Evolutionary conservation across 1,284 basidiomycete genomes (phyloP).

Genomic region (Cutaneotrichosporon sp.): DNA sequence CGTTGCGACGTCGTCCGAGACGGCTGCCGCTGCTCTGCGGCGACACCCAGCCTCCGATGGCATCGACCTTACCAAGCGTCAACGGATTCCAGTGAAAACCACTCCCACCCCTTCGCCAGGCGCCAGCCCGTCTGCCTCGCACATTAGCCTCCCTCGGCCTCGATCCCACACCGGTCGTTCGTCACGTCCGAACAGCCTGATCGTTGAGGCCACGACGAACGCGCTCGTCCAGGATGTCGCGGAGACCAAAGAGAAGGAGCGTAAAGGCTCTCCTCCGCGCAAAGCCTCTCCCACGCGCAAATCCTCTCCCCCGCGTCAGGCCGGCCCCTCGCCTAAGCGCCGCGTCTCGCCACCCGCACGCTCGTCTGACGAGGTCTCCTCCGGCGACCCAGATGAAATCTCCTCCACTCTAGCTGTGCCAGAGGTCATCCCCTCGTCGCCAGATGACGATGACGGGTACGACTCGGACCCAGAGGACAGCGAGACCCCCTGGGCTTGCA

Average conservation of each 20-base stretch:
- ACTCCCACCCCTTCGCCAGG: neutral
- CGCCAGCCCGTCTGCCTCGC: conserved; percentile 2
- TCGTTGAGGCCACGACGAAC: neutral
- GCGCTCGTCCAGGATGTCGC: neutral
- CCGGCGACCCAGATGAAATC: neutral
- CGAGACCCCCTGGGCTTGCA: conserved; percentile 89
- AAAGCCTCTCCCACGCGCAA: too few species aligned
- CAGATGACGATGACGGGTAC: conserved; percentile 20
- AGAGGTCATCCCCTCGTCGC: conserved; percentile 3
- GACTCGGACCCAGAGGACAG: conserved; percentile 90
- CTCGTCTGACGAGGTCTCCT: neutral
- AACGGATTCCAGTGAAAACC: neutral
- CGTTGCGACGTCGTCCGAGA: conserved; percentile 12
- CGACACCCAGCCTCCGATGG: conserved; percentile 11
- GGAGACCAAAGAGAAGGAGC: too few species aligned
- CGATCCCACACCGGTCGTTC: too few species aligned
- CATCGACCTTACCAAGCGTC: conserved; percentile 1
- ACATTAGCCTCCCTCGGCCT: neutral
- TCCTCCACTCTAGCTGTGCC: neutral
- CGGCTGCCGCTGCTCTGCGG: conserved; percentile 7
- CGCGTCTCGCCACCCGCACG: neutral
- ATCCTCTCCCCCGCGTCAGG: too few species aligned
- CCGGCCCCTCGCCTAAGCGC: neutral
- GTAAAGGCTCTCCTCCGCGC: neutral
- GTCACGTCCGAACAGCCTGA: too few species aligned